phyloP scores from a whole-genome alignment of 1,284 basidiomycete species.

The Exobasidium cylindrosporum region DNA sequence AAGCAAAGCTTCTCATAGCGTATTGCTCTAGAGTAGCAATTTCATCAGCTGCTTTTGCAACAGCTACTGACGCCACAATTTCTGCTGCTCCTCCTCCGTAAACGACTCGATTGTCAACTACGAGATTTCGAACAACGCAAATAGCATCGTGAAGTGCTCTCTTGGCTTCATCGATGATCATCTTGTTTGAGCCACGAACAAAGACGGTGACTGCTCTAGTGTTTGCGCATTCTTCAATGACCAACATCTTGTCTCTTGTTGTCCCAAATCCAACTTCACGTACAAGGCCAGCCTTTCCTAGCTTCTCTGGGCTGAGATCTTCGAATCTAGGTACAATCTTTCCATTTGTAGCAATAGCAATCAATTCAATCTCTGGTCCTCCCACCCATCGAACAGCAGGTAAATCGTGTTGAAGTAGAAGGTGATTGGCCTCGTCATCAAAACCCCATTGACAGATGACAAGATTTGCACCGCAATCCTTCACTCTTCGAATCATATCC shows the following conservation, averaged over 20 bases:
- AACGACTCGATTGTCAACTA: conserved; percentile 92
- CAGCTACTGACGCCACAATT: conserved; percentile 89
- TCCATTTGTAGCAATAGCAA: conserved; percentile 96
- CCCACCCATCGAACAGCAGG: conserved; percentile 99
- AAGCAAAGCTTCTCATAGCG: conserved; percentile 95
- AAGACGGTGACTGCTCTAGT: conserved; percentile 94
- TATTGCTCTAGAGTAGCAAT: conserved; percentile 98
- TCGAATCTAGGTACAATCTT: conserved; percentile 98
- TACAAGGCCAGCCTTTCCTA: conserved; percentile 88
- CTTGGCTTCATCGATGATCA: conserved; percentile 95
- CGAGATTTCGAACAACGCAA: conserved; percentile 91
- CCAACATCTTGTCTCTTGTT: conserved; percentile 96
- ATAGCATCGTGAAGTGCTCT: conserved; percentile 95
- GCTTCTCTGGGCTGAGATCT: conserved; percentile 83
- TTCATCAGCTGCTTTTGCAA: conserved; percentile 90
- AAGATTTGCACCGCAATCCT: conserved; percentile 95
- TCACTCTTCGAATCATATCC: conserved; percentile 95
- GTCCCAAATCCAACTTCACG: conserved; percentile 94
- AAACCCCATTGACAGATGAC: conserved; percentile 99
- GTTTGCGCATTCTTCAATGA: conserved; percentile 98
- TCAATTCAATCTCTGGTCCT: conserved; percentile 97
- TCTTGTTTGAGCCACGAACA: conserved; percentile 96
- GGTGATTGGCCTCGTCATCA: conserved; percentile 97
- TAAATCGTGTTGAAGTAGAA: conserved; percentile 94
- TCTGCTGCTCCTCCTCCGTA: conserved; percentile 98